phyloP scores from a whole-genome alignment of 768 basidiomycete species.

The Pholiota microspora region DNA sequence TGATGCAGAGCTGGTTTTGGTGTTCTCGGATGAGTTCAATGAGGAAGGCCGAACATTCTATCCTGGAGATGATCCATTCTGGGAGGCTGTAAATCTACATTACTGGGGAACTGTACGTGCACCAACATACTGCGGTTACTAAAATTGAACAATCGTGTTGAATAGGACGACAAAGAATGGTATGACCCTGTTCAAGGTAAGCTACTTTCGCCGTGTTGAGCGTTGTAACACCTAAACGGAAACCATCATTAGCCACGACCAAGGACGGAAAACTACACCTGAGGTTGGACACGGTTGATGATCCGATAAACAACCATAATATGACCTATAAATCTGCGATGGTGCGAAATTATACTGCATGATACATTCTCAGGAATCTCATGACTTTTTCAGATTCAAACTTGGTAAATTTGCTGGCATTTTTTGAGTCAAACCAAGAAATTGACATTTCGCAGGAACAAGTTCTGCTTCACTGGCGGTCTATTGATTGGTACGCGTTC shows the following conservation, averaged over 20 bases:
- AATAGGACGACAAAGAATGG: constrained; percentile 70
- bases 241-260: constrained; percentile 74
- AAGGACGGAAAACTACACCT: constrained; percentile 67
- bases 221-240: no score
- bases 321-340: constrained; percentile 59
- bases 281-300: constrained; percentile 52
- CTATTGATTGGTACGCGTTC: constrained; percentile 43
- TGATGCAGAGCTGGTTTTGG: constrained; percentile 47
- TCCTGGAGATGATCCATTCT: constrained; percentile 68
- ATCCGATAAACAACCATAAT: constrained; percentile 50
- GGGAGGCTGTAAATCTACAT: constrained; percentile 58
- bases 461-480: constrained; percentile 82
- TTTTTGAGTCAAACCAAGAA: neutral
- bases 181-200: constrained; percentile 63
- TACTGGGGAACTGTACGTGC: constrained; percentile 63
- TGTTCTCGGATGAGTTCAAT: constrained; percentile 87
- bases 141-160: neutral
- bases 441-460: constrained; percentile 31
- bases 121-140: neutral
- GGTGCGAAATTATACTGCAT: constrained; percentile 32
- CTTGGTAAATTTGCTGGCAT: constrained; percentile 21
- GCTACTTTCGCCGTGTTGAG: no score
- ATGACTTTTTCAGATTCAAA: constrained; percentile 25
- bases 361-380: neutral
- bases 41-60: constrained; percentile 68